Conservation (phyloP, 1,284 basidiomycete species). For the Malassezia obtusa region DNA sequence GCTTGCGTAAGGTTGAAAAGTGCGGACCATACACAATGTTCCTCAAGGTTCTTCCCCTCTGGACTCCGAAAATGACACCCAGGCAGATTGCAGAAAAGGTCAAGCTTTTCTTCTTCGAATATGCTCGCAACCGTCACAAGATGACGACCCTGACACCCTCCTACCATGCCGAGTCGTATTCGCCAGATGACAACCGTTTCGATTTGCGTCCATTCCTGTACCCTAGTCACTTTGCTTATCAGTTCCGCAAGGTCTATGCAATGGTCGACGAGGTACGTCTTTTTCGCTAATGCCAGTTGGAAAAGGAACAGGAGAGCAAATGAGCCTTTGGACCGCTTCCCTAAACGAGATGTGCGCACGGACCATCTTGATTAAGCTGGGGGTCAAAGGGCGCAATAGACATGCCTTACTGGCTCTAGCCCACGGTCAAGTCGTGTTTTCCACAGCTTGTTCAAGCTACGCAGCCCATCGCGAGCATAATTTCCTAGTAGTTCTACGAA, state of each 20-base stretch:
- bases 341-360: neutral
- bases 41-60: conserved; percentile 82
- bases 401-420: too few relatives aligned
- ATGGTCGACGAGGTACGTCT: conserved; percentile 50
- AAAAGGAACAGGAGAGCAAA: too few relatives aligned
- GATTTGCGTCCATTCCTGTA: conserved; percentile 94
- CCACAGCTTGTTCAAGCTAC: too few relatives aligned
- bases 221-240: conserved; percentile 84
- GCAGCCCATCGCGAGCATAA: too few relatives aligned
- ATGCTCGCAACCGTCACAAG: conserved; percentile 94
- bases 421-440: too few relatives aligned
- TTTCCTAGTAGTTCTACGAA: too few relatives aligned
- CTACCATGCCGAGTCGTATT: conserved; percentile 93
- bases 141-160: conserved; percentile 97
- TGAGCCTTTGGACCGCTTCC: neutral
- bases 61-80: conserved; percentile 55
- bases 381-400: too few relatives aligned
- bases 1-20: conserved; percentile 89
- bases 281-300: neutral
- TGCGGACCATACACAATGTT: conserved; percentile 96
- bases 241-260: conserved; percentile 87
- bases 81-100: conserved; percentile 87
- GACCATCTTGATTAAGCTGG: too few relatives aligned
- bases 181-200: conserved; percentile 95
- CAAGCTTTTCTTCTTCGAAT: conserved; percentile 92